These are phyloP conservation scores for Scutellaria barbata DNA, from an alignment of 257 asterid genomes.

Conservation along the genomic window DNA sequence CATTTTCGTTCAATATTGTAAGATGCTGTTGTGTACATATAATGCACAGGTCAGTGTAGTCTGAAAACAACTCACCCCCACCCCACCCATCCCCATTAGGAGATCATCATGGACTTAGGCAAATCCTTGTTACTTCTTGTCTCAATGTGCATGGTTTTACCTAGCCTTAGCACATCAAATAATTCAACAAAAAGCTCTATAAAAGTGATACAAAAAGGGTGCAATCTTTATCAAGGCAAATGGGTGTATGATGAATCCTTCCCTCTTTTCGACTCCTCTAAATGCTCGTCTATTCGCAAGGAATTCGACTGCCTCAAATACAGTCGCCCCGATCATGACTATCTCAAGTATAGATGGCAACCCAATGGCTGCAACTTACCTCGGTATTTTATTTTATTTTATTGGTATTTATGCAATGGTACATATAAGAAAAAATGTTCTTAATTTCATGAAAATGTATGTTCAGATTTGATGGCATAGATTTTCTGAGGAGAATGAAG, in stretches of 20 bases:
- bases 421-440: neutral
- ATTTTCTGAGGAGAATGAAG: slow-evolving; percentile 52
- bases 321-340: slow-evolving; percentile 55
- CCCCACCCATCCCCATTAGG: neutral
- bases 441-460: neutral
- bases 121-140: slow-evolving; percentile 22
- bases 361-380: slow-evolving; percentile 61
- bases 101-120: slow-evolving; percentile 13
- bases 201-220: slow-evolving; percentile 24
- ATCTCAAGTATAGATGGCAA: slow-evolving; percentile 72
- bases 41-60: neutral
- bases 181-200: neutral
- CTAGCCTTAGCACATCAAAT: neutral
- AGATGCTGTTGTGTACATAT: neutral
- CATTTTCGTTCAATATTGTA: neutral
- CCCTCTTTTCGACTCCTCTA: slow-evolving; percentile 60
- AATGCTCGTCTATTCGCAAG: slow-evolving; percentile 58
- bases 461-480: slow-evolving; percentile 56
- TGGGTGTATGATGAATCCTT: slow-evolving; percentile 67
- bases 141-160: slow-evolving; percentile 26
- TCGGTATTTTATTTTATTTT: slow-evolving; percentile 33
- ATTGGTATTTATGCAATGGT: neutral
- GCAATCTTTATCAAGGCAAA: slow-evolving; percentile 60
- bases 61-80: neutral
- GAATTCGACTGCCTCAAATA: slow-evolving; percentile 68